A percentile compares a stretch with the other conserved stretches of the same genome.
Conservation (phyloP, 345 rosid species). For the Corchorus olitorius region DNA sequence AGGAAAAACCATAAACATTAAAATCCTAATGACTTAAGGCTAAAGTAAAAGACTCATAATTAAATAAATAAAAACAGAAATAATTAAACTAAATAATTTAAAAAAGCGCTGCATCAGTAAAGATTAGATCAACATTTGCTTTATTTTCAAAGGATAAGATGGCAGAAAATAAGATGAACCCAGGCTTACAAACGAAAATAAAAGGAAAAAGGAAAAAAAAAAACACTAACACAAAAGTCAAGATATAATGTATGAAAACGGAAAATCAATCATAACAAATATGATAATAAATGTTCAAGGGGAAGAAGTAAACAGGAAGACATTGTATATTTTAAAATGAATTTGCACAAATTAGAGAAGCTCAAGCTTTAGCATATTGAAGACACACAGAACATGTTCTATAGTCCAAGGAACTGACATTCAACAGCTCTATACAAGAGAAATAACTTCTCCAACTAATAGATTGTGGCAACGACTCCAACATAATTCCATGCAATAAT, state of each 20-base stretch:
- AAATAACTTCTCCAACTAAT: not conserved
- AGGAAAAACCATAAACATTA: too few species aligned
- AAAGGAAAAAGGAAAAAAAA: not conserved
- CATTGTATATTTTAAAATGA: not conserved
- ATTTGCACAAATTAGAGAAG: not conserved
- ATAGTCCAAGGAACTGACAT: not conserved
- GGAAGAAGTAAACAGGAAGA: not conserved
- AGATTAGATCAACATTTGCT: not conserved
- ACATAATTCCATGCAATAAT: constrained; percentile 3
- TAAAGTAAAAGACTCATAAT: too few species aligned
- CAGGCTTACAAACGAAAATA: not conserved
- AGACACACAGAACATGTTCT: not conserved
- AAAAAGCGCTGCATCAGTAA: too few species aligned
- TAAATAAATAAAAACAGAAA: too few species aligned
- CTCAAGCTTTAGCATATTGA: not conserved
- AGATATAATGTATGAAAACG: not conserved
- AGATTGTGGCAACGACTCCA: not conserved
- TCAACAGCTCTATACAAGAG: not conserved
- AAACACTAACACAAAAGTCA: not conserved
- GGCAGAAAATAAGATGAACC: not conserved
- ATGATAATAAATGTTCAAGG: not conserved
- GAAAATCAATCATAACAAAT: not conserved
- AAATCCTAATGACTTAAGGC: too few species aligned
- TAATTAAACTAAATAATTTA: too few species aligned
- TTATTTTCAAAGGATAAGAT: not conserved